A percentile compares a stretch with the other conserved stretches of the same genome.
Evolutionary conservation across 352 stramenopile genomes (phyloP).

Genomic region (Elongisporangium undulatum): DNA sequence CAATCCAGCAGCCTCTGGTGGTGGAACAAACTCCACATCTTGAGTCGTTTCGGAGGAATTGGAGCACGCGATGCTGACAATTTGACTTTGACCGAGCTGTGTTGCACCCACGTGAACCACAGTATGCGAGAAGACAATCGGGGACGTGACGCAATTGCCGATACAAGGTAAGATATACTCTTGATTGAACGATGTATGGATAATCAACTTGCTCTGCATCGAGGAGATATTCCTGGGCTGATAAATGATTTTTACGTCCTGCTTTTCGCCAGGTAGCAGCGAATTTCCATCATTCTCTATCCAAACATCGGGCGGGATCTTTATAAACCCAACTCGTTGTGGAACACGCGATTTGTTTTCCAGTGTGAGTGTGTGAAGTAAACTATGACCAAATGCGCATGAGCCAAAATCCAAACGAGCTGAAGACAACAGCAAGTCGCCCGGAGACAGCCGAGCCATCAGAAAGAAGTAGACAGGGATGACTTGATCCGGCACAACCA

Average conservation of each 20-base stretch:
- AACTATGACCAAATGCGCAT: conserved; percentile 33
- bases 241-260: conserved; percentile 23
- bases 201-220: conserved; percentile 13
- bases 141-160: conserved; percentile 18
- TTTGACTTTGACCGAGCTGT: conserved; percentile 30
- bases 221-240: conserved; percentile 10
- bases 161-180: conserved; percentile 26
- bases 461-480: conserved; percentile 35
- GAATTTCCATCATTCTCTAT: conserved; percentile 16
- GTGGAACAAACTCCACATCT: conserved; percentile 23
- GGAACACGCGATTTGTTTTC: conserved; percentile 25
- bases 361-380: conserved; percentile 21
- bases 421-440: conserved; percentile 10
- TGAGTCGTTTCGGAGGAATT: conserved; percentile 26
- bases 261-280: conserved; percentile 23
- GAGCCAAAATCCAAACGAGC: conserved; percentile 24
- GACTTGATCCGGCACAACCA: conserved; percentile 62
- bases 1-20: conserved; percentile 20
- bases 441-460: conserved; percentile 21
- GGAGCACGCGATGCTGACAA: conserved; percentile 18
- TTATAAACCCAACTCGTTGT: conserved; percentile 26
- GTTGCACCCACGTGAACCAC: conserved; percentile 31
- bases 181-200: conserved; percentile 35
- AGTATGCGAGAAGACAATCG: conserved; percentile 29
- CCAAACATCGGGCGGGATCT: conserved; percentile 18